Conservation (phyloP, 345 rosid genomes). For the Excoecaria cochinchinensis region DNA sequence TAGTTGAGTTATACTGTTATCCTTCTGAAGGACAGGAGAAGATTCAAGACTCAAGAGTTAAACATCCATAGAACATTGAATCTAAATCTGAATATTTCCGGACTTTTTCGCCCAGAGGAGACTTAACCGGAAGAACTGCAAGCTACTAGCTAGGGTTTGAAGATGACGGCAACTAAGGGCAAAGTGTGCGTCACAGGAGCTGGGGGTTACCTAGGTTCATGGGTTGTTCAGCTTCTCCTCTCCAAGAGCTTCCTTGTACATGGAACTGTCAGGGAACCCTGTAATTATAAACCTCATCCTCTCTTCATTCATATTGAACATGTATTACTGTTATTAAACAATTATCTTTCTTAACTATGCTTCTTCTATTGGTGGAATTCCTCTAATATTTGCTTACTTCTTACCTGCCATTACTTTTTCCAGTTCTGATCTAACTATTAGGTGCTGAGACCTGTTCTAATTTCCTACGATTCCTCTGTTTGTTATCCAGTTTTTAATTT, state of each 20-base stretch:
- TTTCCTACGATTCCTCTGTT: not conserved
- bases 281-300: constrained; percentile 15
- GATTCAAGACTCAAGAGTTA: no score
- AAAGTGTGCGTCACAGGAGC: constrained; percentile 72
- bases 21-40: no score
- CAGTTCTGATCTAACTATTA: not conserved
- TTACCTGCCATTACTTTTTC: no score
- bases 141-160: not conserved
- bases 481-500: not conserved
- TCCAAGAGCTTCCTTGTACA: constrained; percentile 46
- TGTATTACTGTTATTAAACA: not conserved
- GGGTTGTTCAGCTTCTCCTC: constrained; percentile 62
- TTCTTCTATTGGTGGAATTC: not conserved
- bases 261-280: constrained; percentile 44
- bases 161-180: constrained; percentile 38
- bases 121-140: not conserved
- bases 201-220: constrained; percentile 63
- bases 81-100: no score
- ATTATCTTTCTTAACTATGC: no score
- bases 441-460: not conserved
- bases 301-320: not conserved
- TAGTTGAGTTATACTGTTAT: no score
- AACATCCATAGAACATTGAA: no score
- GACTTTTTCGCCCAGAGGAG: not conserved
- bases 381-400: not conserved